Conservation (phyloP, 768 basidiomycete genomes). For the Crepidotus variabilis region DNA sequence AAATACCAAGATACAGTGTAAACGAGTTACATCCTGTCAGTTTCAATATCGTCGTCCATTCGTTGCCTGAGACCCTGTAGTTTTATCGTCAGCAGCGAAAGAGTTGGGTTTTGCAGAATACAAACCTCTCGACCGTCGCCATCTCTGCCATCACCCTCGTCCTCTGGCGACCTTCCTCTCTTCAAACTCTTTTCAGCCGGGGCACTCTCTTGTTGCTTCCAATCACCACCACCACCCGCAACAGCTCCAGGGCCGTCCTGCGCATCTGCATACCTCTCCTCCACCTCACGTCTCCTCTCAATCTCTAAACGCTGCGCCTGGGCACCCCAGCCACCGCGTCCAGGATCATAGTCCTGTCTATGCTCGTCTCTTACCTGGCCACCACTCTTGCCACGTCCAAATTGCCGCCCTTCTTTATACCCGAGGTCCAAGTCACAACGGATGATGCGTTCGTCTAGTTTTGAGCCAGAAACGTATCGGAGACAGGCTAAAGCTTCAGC, state of each 20-base stretch:
- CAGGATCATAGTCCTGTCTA: constrained; percentile 94
- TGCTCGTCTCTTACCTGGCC: constrained; percentile 98
- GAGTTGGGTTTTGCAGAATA: constrained; percentile 2
- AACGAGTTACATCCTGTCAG: constrained; percentile 59
- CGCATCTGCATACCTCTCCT: constrained; percentile 82
- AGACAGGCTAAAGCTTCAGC: constrained; percentile 89
- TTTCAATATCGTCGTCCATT: constrained; percentile 62
- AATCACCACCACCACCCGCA: constrained; percentile 81
- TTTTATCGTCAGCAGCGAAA: neutral
- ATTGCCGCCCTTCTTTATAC: constrained; percentile 95
- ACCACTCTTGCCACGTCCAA: constrained; percentile 95
- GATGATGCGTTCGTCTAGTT: constrained; percentile 97
- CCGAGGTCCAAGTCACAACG: constrained; percentile 97
- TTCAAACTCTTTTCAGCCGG: constrained; percentile 46
- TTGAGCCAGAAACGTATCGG: constrained; percentile 95
- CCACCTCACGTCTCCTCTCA: constrained; percentile 76
- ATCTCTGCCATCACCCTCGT: constrained; percentile 52
- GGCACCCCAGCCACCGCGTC: constrained; percentile 93
- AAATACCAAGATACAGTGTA: neutral
- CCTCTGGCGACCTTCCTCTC: constrained; percentile 73
- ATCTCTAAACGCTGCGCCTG: constrained; percentile 73
- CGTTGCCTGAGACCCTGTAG: constrained; percentile 55
- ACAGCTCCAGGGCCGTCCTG: constrained; percentile 78
- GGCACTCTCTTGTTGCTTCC: constrained; percentile 62
- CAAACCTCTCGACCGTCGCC: constrained; percentile 32